Evolutionary conservation across 257 asterid genomes (phyloP).

Genomic region (Ajuga chamaepitys): DNA sequence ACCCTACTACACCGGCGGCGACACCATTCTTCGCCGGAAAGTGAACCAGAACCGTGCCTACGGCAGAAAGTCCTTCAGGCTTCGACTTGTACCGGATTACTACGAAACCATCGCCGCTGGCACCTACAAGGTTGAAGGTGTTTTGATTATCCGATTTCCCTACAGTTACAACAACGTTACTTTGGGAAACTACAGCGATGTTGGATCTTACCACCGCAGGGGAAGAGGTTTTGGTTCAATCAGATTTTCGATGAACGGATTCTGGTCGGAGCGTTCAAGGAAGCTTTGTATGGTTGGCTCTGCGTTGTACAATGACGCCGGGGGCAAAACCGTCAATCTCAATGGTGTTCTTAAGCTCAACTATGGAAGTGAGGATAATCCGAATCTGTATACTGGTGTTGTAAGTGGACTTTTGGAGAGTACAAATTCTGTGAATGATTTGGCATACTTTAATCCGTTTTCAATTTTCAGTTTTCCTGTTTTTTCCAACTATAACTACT

Average conservation of each 20-base stretch:
- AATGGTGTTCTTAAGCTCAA: conserved; percentile 46
- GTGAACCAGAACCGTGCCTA: neutral
- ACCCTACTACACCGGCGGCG: conserved; percentile 9
- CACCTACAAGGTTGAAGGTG: conserved; percentile 33
- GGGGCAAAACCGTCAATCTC: conserved; percentile 20
- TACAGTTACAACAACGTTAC: neutral
- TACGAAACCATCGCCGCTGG: conserved; percentile 26
- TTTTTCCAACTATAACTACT: conserved; percentile 27
- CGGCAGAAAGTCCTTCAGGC: neutral
- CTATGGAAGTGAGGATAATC: conserved; percentile 11
- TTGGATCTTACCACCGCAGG: conserved; percentile 13
- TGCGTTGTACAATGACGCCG: conserved; percentile 9
- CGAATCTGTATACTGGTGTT: conserved; percentile 29
- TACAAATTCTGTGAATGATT: conserved; percentile 8
- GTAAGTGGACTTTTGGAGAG: conserved; percentile 48
- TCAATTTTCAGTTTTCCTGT: conserved; percentile 28
- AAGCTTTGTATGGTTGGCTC: conserved; percentile 68
- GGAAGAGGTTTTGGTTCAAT: neutral
- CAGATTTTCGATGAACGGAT: conserved; percentile 37
- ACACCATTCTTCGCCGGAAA: neutral
- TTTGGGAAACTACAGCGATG: conserved; percentile 5
- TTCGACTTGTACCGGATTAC: conserved; percentile 13
- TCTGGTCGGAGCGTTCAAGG: conserved; percentile 50
- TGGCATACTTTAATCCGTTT: conserved; percentile 39
- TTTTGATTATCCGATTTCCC: conserved; percentile 19